These are phyloP conservation scores for Stevia rebaudiana DNA, from an alignment of 140 eudicot genomes.

Conservation along the genomic window DNA sequence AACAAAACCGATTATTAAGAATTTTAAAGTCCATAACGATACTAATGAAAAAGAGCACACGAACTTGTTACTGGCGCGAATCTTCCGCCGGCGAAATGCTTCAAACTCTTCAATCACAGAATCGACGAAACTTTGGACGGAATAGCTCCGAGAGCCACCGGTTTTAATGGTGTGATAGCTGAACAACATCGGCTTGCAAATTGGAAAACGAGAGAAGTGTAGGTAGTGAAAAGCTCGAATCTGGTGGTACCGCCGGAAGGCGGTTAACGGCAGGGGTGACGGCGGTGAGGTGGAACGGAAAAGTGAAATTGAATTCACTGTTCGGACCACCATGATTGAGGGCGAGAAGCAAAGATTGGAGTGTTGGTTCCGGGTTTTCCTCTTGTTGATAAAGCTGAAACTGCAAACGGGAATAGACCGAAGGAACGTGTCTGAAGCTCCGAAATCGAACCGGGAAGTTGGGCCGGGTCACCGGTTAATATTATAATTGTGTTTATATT, in stretches of 20 bases:
- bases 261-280: slow-evolving; percentile 35
- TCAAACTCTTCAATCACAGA: slow-evolving; percentile 53
- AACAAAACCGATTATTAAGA: not conserved
- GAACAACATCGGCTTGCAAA: slow-evolving; percentile 20
- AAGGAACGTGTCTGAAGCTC: no score
- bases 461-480: no score
- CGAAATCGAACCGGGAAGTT: not conserved
- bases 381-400: slow-evolving; percentile 22
- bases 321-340: slow-evolving; percentile 64
- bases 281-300: slow-evolving; percentile 57
- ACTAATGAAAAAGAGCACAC: slow-evolving; percentile 5
- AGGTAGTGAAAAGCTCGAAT: slow-evolving; percentile 24
- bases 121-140: slow-evolving; percentile 50
- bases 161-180: slow-evolving; percentile 10
- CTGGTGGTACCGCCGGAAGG: slow-evolving; percentile 30
- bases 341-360: not conserved
- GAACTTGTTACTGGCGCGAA: slow-evolving; percentile 61
- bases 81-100: slow-evolving; percentile 36
- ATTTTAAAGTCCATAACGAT: not conserved
- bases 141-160: slow-evolving; percentile 36
- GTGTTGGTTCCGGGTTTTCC: not conserved
- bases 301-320: slow-evolving; percentile 43
- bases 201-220: slow-evolving; percentile 18
- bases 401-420: not conserved
- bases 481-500: no score